phyloP scores from a whole-genome alignment of 129 eudicot genomes.

The Chrysanthemum lavandulifolium region DNA sequence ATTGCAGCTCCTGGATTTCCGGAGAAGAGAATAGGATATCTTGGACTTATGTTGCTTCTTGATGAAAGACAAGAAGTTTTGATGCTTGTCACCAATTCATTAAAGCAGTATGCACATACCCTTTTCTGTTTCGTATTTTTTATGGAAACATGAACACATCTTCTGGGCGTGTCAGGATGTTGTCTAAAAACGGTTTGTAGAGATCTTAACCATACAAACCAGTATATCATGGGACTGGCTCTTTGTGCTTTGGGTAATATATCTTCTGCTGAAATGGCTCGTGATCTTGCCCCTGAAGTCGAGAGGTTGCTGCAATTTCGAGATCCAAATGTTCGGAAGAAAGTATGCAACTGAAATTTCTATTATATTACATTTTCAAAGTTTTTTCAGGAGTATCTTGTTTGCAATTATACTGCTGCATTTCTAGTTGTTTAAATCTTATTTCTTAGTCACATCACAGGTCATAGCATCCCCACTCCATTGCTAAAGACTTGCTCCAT shows the following conservation, averaged over 20 bases:
- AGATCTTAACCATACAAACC: neutral
- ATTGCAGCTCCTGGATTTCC: no score
- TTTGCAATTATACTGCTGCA: no score
- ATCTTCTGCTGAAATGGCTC: constrained; percentile 93
- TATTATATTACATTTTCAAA: neutral
- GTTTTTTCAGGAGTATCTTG: no score
- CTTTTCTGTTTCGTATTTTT: neutral
- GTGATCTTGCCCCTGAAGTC: constrained; percentile 98
- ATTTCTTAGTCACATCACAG: neutral
- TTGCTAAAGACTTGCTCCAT: neutral
- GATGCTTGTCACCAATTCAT: constrained; percentile 96
- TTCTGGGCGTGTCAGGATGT: constrained; percentile 20
- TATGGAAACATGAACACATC: constrained; percentile 19
- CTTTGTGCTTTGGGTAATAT: constrained; percentile 5
- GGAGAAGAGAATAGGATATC: no score
- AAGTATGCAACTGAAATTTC: constrained; percentile 49
- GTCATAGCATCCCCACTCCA: neutral
- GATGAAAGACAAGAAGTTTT: constrained; percentile 99
- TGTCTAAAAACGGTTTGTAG: constrained; percentile 1
- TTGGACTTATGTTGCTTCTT: constrained; percentile 9
- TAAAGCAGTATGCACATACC: constrained; percentile 78
- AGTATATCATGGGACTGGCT: neutral
- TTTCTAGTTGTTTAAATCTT: no score
- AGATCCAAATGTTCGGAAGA: constrained; percentile 98
- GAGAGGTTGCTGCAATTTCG: constrained; percentile 91